Conservation (phyloP, 495 filamentous ascomycete species). For the Oidiodendron maius region DNA sequence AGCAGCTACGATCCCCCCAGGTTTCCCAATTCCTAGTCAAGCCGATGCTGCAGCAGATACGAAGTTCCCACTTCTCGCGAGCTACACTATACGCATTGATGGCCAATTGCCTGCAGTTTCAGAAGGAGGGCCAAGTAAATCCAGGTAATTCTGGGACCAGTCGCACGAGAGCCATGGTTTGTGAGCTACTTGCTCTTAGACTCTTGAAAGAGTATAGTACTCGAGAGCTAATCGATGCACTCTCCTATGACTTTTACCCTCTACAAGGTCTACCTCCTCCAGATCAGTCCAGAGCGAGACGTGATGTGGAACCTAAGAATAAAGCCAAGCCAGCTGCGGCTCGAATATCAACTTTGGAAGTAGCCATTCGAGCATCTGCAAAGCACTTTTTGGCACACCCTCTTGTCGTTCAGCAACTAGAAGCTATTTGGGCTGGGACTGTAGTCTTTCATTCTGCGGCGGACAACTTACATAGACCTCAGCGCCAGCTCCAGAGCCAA, state of each 20-base stretch:
- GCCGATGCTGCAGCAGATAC: constrained; percentile 79
- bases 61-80: constrained; percentile 70
- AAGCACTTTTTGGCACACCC: constrained; percentile 89
- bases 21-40: constrained; percentile 94
- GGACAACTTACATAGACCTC: constrained; percentile 66
- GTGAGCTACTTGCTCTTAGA: constrained; percentile 88
- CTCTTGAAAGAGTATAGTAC: constrained; percentile 83
- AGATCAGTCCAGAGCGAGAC: constrained; percentile 18
- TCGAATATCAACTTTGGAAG: constrained; percentile 81
- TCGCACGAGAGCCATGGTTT: constrained; percentile 76
- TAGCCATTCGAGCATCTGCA: constrained; percentile 83
- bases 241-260: constrained; percentile 92
- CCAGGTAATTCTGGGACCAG: constrained; percentile 78
- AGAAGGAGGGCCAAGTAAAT: constrained; percentile 74
- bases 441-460: constrained; percentile 84
- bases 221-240: constrained; percentile 80
- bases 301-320: constrained; percentile 14
- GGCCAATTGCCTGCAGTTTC: constrained; percentile 90
- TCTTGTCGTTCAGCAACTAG: constrained; percentile 82
- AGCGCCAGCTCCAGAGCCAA: constrained; percentile 14
- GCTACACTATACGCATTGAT: constrained; percentile 85
- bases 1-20: constrained; percentile 88
- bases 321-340: constrained; percentile 36
- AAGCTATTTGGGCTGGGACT: constrained; percentile 92
- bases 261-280: constrained; percentile 56